Percentiles rank a stretch among this genome's conserved stretches.
Evolutionary conservation across 768 basidiomycete species (phyloP).

Genomic region (Podaxis sp.): DNA sequence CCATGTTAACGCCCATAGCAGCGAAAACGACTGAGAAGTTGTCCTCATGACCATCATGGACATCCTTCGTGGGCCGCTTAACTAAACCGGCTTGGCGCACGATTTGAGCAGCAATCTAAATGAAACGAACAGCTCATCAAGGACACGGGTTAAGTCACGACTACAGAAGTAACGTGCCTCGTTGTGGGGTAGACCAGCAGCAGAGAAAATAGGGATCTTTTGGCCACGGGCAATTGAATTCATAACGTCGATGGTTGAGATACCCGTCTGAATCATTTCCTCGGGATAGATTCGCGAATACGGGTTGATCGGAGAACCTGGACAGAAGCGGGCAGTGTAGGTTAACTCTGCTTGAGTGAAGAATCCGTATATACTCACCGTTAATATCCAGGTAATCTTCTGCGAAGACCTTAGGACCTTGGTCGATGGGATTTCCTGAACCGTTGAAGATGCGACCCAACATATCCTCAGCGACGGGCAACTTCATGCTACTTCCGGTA

Average conservation of each 20-base stretch:
- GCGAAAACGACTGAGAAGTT: conserved; percentile 99
- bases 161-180: conserved; percentile 54
- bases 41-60: conserved; percentile 98
- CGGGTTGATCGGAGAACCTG: conserved; percentile 97
- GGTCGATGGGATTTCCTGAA: conserved; percentile 95
- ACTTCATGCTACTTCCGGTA: conserved; percentile 97
- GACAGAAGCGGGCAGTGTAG: background rate
- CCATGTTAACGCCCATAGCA: conserved; percentile 99
- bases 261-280: conserved; percentile 99
- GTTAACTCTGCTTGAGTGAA: background rate
- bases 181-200: conserved; percentile 97
- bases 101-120: conserved; percentile 97
- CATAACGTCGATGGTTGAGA: conserved; percentile 97
- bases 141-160: background rate
- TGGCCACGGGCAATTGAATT: conserved; percentile 99
- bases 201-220: conserved; percentile 99
- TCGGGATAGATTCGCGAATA: conserved; percentile 99
- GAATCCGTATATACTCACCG: conserved; percentile 49
- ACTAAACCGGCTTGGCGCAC: conserved; percentile 99
- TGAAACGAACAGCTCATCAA: background rate
- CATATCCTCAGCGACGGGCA: conserved; percentile 99
- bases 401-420: conserved; percentile 98
- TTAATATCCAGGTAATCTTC: conserved; percentile 99
- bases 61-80: conserved; percentile 94
- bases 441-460: conserved; percentile 99